Evolutionary conservation across 129 eudicot genomes (phyloP).

Genomic region (Tagetes patula): DNA sequence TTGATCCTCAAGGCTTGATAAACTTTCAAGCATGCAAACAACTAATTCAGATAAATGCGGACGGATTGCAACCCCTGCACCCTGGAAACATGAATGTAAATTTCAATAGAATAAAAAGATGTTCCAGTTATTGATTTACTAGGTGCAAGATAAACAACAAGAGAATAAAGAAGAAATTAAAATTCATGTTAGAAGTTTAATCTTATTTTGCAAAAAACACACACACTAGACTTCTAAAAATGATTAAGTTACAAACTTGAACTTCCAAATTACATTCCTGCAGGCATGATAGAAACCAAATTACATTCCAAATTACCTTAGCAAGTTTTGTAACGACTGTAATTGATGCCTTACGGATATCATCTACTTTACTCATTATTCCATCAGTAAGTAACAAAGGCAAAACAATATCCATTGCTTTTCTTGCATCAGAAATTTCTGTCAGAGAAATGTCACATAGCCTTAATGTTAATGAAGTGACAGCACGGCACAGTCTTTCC

Average conservation of each 20-base stretch:
- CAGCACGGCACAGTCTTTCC: constrained; percentile 83
- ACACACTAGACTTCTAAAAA: background rate
- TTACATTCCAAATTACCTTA: constrained; percentile 45
- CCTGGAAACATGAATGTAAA: constrained; percentile 48
- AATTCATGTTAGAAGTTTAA: background rate
- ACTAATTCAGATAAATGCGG: constrained; percentile 88
- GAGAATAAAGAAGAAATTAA: background rate
- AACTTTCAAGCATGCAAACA: constrained; percentile 97
- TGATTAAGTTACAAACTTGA: constrained; percentile 5
- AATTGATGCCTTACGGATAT: constrained; percentile 87
- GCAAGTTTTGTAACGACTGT: constrained; percentile 87
- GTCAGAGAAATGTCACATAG: constrained; percentile 89
- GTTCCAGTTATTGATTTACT: background rate
- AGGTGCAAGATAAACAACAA: constrained; percentile 19
- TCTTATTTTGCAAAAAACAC: background rate
- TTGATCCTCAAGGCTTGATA: constrained; percentile 98
- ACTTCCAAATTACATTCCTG: constrained; percentile 5
- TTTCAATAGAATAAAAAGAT: constrained; percentile 8
- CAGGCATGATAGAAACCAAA: background rate
- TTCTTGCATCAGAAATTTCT: constrained; percentile 65
- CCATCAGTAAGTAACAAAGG: constrained; percentile 90
- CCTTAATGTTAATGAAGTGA: constrained; percentile 72
- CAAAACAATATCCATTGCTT: constrained; percentile 79
- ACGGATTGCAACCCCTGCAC: constrained; percentile 89
- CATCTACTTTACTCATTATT: constrained; percentile 97